Conservation (phyloP, 192 early-diverging fungal genomes). For the Jimgerdemannia lactiflua region DNA sequence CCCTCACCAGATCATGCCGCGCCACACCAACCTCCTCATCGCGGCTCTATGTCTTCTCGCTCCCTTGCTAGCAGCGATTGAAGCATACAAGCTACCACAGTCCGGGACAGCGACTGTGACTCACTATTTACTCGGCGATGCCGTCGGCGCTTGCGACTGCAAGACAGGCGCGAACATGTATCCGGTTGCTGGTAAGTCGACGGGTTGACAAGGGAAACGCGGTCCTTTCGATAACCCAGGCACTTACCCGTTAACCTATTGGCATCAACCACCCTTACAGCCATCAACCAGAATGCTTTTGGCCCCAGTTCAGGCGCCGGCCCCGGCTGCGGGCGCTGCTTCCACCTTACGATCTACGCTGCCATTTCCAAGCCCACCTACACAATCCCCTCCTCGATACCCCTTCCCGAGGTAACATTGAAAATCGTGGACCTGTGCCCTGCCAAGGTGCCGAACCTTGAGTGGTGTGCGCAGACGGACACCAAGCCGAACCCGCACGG, state of each 20-base stretch:
- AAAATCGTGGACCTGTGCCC: constrained; percentile 20
- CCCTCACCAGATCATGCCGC: no score
- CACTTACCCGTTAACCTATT: not conserved
- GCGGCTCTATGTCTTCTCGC: no score
- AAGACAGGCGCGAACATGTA: constrained; percentile 10
- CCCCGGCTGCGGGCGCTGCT: constrained; percentile 19
- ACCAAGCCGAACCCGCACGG: constrained; percentile 13
- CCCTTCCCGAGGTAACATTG: not conserved
- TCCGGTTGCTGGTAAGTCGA: constrained; percentile 16
- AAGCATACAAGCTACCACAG: constrained; percentile 15
- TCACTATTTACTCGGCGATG: constrained; percentile 15
- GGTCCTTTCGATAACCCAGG: not conserved
- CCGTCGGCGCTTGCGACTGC: constrained; percentile 19
- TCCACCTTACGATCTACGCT: constrained; percentile 2
- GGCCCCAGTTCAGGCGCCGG: constrained; percentile 4
- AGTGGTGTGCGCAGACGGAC: constrained; percentile 18
- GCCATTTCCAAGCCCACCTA: constrained; percentile 7
- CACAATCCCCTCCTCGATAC: not conserved
- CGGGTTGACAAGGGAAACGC: not conserved
- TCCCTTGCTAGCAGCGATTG: no score
- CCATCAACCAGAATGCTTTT: constrained; percentile 19
- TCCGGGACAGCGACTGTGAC: constrained; percentile 13
- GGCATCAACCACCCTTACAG: not conserved
- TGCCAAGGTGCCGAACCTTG: constrained; percentile 5
- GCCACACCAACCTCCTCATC: no score